Conservation (phyloP, 2,329 filamentous ascomycete genomes). For the Fusarium keratoplasticum region DNA sequence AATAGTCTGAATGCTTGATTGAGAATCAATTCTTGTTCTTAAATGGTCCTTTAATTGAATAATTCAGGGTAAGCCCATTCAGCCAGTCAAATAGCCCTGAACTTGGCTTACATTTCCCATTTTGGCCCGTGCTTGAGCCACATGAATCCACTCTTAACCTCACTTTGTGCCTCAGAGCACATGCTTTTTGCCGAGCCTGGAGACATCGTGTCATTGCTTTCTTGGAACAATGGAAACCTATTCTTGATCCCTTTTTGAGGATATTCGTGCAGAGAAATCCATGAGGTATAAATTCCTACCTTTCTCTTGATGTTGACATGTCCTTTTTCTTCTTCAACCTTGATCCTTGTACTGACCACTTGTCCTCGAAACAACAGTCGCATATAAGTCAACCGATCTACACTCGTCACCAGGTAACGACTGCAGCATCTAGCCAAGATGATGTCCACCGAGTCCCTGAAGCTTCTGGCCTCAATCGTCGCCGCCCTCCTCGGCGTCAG, state of each 20-base stretch:
- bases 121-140: conserved; percentile 11
- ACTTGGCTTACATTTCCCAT: not conserved
- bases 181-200: not conserved
- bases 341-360: conserved; percentile 23
- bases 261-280: not conserved
- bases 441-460: conserved; percentile 4
- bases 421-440: not conserved
- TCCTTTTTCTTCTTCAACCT: not conserved
- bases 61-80: conserved; percentile 4
- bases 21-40: not conserved
- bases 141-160: conserved; percentile 17
- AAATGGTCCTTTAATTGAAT: not conserved
- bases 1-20: not conserved
- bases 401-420: not conserved
- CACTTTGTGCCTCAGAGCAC: not conserved
- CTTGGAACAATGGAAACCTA: not conserved
- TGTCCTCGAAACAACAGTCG: conserved; percentile 18
- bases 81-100: conserved; percentile 19
- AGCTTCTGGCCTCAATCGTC: not conserved
- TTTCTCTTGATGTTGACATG: not conserved
- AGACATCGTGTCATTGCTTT: not conserved
- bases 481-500: not conserved
- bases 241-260: not conserved
- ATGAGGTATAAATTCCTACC: not conserved
- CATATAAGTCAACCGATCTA: conserved; percentile 16